phyloP scores from a whole-genome alignment of 208 protist genomes.

The Leishmania lainsoni region DNA sequence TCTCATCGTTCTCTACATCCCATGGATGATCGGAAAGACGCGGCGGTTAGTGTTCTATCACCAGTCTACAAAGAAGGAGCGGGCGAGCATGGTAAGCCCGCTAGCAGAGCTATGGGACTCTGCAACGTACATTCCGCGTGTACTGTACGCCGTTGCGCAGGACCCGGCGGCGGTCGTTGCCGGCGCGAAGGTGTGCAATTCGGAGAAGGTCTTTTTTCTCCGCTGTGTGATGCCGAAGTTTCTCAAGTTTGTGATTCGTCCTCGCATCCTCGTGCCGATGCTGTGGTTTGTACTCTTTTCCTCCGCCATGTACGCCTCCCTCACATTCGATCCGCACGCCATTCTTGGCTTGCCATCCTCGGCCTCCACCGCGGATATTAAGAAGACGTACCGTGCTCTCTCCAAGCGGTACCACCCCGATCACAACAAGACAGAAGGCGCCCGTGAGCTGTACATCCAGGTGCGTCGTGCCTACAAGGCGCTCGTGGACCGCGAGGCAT shows the following conservation, averaged over 20 bases:
- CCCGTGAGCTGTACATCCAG: conserved; percentile 85
- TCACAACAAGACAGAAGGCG: conserved; percentile 88
- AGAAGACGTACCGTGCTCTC: conserved; percentile 84
- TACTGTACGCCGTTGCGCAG: conserved; percentile 36
- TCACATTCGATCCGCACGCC: conserved; percentile 89
- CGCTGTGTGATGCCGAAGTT: conserved; percentile 85
- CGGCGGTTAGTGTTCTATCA: conserved; percentile 67
- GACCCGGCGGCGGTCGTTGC: conserved; percentile 61
- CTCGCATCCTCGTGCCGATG: conserved; percentile 77
- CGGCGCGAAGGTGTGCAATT: conserved; percentile 69
- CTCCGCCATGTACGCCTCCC: conserved; percentile 86
- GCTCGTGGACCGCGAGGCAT: conserved; percentile 89
- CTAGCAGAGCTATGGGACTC: conserved; percentile 68
- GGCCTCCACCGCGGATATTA: conserved; percentile 82
- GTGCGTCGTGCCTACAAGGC: conserved; percentile 93
- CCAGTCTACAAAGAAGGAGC: conserved; percentile 53
- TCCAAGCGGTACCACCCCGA: conserved; percentile 91
- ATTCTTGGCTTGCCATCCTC: conserved; percentile 63
- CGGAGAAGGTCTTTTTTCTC: conserved; percentile 83
- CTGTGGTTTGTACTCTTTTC: conserved; percentile 86
- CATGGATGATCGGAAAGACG: conserved; percentile 74
- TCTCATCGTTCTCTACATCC: conserved; percentile 88
- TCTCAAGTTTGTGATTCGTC: conserved; percentile 84
- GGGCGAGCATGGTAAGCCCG: conserved; percentile 47
- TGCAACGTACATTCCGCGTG: conserved; percentile 60